Base-by-base conservation (phyloP, 2,329 filamentous ascomycete species). In the Tolypocladium nubicola region DNA sequence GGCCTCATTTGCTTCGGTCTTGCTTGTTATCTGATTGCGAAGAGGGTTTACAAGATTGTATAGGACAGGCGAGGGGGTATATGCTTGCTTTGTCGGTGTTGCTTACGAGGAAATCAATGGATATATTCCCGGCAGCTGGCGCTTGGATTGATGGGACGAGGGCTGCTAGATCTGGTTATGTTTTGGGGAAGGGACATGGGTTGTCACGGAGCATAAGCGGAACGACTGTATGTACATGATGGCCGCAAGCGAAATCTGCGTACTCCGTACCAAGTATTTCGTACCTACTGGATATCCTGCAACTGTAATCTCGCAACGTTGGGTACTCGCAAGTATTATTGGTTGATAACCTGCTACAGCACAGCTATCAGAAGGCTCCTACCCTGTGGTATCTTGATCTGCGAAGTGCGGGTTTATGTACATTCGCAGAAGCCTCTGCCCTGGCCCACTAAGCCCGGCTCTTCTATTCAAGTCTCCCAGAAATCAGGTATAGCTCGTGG, bases 41-140 rank as follows among this genome's bases (percentile, higher is more conserved):
- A 94, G 78, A 82, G 87, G 63, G 85, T 93, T 41, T 93, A 92
- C 70, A 83, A 86, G 49, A 91, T 93, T 73, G 87, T 90, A 41
- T 90, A 70, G 58, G 16, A 26, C 35, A 33, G 37, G 37, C 40
- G 19, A 55, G 38, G 33, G 49, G 30, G 1, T 45, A 37, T 23
- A 30, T 49, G 21, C 21, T 9, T 40, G 52, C 26, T 9, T 38
- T 23, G 38, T 35, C 47, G 26, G 19, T 23, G 35, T 23, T 37
- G 23, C 21, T 13, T 23, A 41, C 35, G 23, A 37, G 21, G 41
- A 38, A 35, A 26, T 19, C 30, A n/a, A 52, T 49, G 47, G 47
- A 33, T 11, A 52, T 52, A 5, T 35, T 11, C 19, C n/a, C 5
- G 2, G n/a, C 30, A 10, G 13, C 30, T 35, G 30, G 47, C 30